Percentiles rank a stretch among this genome's conserved stretches.
Conservation (phyloP, 2,329 filamentous ascomycete species). For the Fusarium sp. region DNA sequence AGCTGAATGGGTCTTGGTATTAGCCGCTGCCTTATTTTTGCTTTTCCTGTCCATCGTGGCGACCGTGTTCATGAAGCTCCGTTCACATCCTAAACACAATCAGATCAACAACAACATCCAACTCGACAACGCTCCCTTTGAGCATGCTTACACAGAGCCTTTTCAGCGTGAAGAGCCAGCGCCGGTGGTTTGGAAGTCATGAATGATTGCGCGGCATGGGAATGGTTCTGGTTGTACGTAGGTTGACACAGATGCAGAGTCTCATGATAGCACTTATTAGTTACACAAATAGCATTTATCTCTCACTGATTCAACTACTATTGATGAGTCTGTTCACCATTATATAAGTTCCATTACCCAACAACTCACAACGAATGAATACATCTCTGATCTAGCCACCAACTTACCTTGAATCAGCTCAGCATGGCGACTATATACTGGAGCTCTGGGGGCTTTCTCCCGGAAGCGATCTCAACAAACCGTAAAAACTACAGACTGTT, state of each 20-base stretch:
- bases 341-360: neutral
- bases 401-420: conserved; percentile 28
- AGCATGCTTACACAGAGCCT: neutral
- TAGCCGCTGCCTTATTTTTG: neutral
- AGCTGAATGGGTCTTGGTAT: neutral
- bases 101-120: neutral
- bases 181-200: neutral
- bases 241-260: neutral
- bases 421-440: conserved; percentile 1
- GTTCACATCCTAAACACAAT: neutral
- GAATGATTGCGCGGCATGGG: neutral
- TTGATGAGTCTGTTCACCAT: neutral
- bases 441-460: too few relatives aligned
- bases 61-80: neutral
- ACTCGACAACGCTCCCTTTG: neutral
- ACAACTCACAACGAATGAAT: neutral
- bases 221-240: neutral
- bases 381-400: neutral
- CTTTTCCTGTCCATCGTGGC: neutral
- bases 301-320: neutral
- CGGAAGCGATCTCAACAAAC: too few relatives aligned
- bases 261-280: neutral
- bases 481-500: too few relatives aligned
- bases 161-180: neutral
- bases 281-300: neutral